These are phyloP conservation scores for Fulvia fulva DNA, from an alignment of 2,329 filamentous ascomycete species.

Conservation along the genomic window DNA sequence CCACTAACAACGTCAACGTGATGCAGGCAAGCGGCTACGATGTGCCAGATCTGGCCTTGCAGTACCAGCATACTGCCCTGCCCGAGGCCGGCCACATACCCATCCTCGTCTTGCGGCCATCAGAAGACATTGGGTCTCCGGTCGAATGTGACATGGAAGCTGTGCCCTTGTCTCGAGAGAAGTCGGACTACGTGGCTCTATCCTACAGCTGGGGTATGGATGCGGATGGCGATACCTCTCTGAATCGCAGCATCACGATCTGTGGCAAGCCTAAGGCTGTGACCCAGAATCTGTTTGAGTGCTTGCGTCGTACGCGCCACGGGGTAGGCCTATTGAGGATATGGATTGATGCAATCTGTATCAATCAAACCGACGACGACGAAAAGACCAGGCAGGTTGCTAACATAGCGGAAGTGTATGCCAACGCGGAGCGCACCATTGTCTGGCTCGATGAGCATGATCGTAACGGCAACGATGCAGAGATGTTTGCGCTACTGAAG, in stretches of 20 bases:
- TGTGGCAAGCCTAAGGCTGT: background rate
- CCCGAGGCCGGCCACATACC: background rate
- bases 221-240: background rate
- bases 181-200: conserved; percentile 3
- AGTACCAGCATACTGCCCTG: background rate
- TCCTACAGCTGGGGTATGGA: conserved; percentile 8
- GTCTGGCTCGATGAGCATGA: conserved; percentile 9
- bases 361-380: conserved; percentile 21
- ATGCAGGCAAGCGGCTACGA: background rate
- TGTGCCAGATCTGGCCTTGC: background rate
- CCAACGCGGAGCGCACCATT: conserved; percentile 21
- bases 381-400: conserved; percentile 25
- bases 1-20: background rate
- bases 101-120: background rate
- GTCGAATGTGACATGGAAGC: background rate
- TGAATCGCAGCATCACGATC: background rate
- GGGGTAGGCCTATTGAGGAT: background rate
- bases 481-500: background rate
- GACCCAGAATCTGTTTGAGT: conserved; percentile 4
- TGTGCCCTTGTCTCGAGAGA: background rate
- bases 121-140: background rate
- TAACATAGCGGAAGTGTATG: conserved; percentile 27
- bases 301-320: background rate
- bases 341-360: conserved; percentile 6
- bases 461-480: background rate